phyloP scores from a whole-genome alignment of 306 rosid species.

The Dryas drummondii region DNA sequence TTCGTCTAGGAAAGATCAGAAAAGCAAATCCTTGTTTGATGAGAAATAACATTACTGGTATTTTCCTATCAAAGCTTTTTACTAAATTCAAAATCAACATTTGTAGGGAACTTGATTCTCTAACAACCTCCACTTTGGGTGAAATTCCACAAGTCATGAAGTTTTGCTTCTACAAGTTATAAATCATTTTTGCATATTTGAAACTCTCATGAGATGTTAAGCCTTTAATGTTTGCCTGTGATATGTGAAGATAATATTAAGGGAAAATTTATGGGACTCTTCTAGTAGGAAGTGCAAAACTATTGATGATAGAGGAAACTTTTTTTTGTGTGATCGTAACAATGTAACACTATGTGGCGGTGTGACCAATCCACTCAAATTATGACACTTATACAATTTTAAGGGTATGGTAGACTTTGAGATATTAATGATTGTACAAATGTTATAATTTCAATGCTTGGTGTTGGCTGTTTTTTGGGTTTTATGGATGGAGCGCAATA shows the following conservation, averaged over 20 bases:
- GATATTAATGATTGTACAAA: too few species aligned
- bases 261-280: not conserved
- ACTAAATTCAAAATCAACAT: not conserved
- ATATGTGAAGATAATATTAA: not conserved
- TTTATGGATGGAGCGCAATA: too few species aligned
- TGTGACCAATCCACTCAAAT: too few species aligned
- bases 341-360: too few species aligned
- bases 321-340: too few species aligned
- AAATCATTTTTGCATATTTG: not conserved
- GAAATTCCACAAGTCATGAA: constrained; percentile 4
- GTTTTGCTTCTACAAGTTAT: not conserved
- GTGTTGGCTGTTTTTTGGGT: too few species aligned
- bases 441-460: too few species aligned
- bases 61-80: not conserved
- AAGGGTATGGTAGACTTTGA: too few species aligned
- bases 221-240: not conserved
- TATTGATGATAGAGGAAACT: not conserved
- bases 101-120: not conserved
- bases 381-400: too few species aligned
- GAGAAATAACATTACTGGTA: not conserved
- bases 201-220: not conserved
- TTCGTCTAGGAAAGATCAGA: not conserved
- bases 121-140: not conserved
- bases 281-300: not conserved
- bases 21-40: not conserved